Conservation (phyloP, 2,329 filamentous ascomycete species). For the Talaromyces sp. region DNA sequence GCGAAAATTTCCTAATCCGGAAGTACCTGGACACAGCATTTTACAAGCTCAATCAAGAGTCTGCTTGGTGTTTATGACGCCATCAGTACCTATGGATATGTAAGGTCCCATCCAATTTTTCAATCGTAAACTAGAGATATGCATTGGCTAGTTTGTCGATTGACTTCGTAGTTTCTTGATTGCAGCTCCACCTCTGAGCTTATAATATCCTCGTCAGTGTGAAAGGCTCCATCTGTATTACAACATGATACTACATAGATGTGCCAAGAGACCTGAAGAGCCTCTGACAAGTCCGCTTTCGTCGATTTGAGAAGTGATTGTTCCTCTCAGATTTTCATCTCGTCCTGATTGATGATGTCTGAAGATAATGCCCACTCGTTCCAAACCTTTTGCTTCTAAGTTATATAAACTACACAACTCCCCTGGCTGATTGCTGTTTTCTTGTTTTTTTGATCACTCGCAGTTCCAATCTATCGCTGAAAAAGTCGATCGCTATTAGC, state of each 20-base stretch:
- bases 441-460: not conserved
- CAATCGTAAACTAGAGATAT: not conserved
- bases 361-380: not conserved
- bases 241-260: constrained; percentile 8
- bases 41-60: not conserved
- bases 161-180: not conserved
- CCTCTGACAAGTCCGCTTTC: constrained; percentile 7
- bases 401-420: constrained; percentile 17
- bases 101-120: constrained; percentile 13
- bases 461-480: constrained; percentile 13
- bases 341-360: constrained; percentile 6
- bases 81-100: constrained; percentile 10
- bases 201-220: not conserved
- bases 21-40: constrained; percentile 12
- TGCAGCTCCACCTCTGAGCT: not conserved
- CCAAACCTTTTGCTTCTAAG: not conserved
- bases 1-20: constrained; percentile 15
- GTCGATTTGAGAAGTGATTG: not conserved
- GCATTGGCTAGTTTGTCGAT: not conserved
- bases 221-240: constrained; percentile 2
- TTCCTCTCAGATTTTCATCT: not conserved
- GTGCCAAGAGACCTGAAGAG: not conserved
- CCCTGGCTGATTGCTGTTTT: not conserved
- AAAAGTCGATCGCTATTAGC: constrained; percentile 19
- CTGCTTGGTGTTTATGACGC: constrained; percentile 8